Percentiles rank a stretch among this genome's conserved stretches.
Evolutionary conservation across 2,329 filamentous ascomycete species (phyloP).

Genomic region (Aspergillus sp.): DNA sequence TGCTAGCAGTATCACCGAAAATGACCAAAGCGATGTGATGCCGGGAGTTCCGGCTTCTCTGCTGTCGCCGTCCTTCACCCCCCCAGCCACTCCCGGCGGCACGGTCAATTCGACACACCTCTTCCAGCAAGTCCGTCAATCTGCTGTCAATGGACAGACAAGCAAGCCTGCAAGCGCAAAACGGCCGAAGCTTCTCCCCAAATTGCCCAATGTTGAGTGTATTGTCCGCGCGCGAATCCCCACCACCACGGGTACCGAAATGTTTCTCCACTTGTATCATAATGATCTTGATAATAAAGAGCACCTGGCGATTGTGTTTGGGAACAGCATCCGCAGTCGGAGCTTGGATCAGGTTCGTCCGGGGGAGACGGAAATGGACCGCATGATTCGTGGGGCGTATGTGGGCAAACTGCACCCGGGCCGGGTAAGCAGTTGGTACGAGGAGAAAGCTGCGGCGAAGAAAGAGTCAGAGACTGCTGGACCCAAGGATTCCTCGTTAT

Average conservation of each 20-base stretch:
- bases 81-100: slow-evolving; percentile 38
- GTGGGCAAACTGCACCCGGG: slow-evolving; percentile 80
- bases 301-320: slow-evolving; percentile 94
- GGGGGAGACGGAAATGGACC: slow-evolving; percentile 46
- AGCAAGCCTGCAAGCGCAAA: slow-evolving; percentile 37
- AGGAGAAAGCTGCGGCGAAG: slow-evolving; percentile 22
- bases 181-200: slow-evolving; percentile 63
- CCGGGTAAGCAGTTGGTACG: slow-evolving; percentile 63
- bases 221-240: slow-evolving; percentile 91
- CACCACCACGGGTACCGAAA: slow-evolving; percentile 82
- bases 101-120: slow-evolving; percentile 24
- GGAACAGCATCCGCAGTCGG: slow-evolving; percentile 67
- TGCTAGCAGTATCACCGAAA: slow-evolving; percentile 13
- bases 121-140: slow-evolving; percentile 21
- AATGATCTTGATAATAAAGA: slow-evolving; percentile 94
- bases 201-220: slow-evolving; percentile 79
- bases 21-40: slow-evolving; percentile 26
- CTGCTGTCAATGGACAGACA: slow-evolving; percentile 18
- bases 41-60: slow-evolving; percentile 45
- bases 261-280: slow-evolving; percentile 92
- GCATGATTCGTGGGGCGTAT: slow-evolving; percentile 93
- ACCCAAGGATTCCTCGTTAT: slow-evolving; percentile 2
- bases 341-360: slow-evolving; percentile 44
- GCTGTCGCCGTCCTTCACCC: slow-evolving; percentile 46
- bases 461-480: slow-evolving; percentile 10